phyloP scores from a whole-genome alignment of 805 yeast species.

The Metschnikowia drakensbergensis region DNA sequence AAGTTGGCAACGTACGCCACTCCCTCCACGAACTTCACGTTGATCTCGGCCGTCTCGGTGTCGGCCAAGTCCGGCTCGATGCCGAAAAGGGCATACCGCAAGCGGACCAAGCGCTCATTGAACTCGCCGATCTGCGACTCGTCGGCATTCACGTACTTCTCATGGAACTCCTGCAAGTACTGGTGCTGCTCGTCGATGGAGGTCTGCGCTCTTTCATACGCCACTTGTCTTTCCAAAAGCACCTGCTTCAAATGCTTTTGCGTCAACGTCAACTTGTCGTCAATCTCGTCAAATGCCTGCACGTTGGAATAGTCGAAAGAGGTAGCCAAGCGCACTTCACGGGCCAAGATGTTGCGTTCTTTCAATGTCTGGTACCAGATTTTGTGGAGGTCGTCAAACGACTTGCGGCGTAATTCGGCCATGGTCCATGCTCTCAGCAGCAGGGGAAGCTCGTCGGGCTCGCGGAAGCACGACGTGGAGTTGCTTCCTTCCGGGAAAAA shows the following conservation, averaged over 20 bases:
- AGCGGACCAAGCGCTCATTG: conserved; percentile 68
- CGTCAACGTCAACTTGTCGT: conserved; percentile 32
- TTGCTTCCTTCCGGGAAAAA: conserved; percentile 61
- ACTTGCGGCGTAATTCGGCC: conserved; percentile 84
- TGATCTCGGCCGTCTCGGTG: conserved; percentile 54
- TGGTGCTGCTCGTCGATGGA: conserved; percentile 41
- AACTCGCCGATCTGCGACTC: conserved; percentile 51
- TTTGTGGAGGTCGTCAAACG: conserved; percentile 86
- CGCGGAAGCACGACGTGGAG: conserved; percentile 53
- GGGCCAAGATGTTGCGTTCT: conserved; percentile 73
- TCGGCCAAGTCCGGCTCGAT: conserved; percentile 63
- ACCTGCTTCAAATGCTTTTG: conserved; percentile 73
- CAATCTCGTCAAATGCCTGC: conserved; percentile 39
- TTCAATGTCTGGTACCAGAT: conserved; percentile 85
- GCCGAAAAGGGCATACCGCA: conserved; percentile 83
- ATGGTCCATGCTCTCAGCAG: conserved; percentile 80
- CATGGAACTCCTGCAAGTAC: conserved; percentile 55
- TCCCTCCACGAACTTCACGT: conserved; percentile 54
- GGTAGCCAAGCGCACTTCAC: conserved; percentile 65
- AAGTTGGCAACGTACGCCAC: conserved; percentile 64
- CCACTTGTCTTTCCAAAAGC: conserved; percentile 76
- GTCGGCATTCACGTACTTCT: conserved; percentile 52
- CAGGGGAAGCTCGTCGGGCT: conserved; percentile 46
- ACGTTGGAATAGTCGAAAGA: conserved; percentile 25
- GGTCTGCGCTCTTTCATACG: conserved; percentile 56